Evolutionary conservation across 2,329 filamentous ascomycete genomes (phyloP), one percentile per base, ranked within the genome.

Genomic region (Anthostomella pinea): DNA sequence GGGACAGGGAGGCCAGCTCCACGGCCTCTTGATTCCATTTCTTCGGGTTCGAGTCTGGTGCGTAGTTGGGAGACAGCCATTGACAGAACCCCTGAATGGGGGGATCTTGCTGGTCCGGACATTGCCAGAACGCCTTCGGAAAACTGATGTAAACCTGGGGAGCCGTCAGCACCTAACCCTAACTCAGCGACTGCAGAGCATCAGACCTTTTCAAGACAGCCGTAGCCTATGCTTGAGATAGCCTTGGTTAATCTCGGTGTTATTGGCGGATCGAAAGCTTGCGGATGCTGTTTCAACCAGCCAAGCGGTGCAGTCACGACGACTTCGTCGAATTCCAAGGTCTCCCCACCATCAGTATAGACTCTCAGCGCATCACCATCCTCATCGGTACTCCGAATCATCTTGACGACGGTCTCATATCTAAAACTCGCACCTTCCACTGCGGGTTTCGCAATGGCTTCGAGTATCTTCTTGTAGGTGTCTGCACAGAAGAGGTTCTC

Each of bases 21-120:
- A 94, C 72, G 35, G 80, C 76, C 64, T 91, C 83, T 60, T 87
- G 84, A 44, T 81, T 78, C 86, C 87, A 93, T 41, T 70, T 63
- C 5, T 72, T 51, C 2, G 79, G 75, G 48, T 85, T 83, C 2
- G 78, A 75, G 33, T 74, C 65, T 0, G 67, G 45, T 0, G 81
- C 74, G 58, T 95, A 94, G 2, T 57, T 62, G 3, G 88, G 88
- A 1, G 79, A 66, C 22, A 89, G 73, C 75, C 87, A 94, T 54
- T 88, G 81, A 27, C 79, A 81, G 61, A 91, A 90, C 16, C 83
- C 80, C 4, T 81, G 72, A 22, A 77, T 67, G 29, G 65, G 64
- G 21, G 65, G 57, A 8, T 62, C 58, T 19, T 61, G 48, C 0
- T 54, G 52, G 23, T 78, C 67, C 0, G 60, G 48, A 0, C 53